A percentile compares a stretch with the other conserved stretches of the same genome.
Evolutionary conservation across 1,284 basidiomycete species (phyloP).

Genomic region (Rhizoctonia solani): DNA sequence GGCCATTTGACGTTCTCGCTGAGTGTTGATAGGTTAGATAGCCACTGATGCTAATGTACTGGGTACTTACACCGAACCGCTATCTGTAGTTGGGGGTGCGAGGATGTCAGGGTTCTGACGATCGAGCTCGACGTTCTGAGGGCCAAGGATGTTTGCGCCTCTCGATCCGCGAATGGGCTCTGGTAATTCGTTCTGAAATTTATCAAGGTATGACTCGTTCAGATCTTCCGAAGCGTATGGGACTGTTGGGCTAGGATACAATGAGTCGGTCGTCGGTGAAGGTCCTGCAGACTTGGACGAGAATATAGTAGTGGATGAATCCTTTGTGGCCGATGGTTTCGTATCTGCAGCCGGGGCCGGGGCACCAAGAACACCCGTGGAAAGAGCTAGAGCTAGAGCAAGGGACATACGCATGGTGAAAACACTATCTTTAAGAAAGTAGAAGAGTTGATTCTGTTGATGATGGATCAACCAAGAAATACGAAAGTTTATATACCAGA

Average conservation of each 20-base stretch:
- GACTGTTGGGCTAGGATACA: too few species aligned
- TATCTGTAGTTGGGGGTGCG: conserved; percentile 68
- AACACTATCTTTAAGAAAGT: background rate
- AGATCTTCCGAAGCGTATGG: too few species aligned
- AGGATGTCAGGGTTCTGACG: conserved; percentile 63
- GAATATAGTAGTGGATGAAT: background rate
- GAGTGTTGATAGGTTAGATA: background rate
- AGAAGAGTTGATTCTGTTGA: conserved; percentile 18
- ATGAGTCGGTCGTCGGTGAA: background rate
- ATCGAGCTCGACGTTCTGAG: conserved; percentile 57
- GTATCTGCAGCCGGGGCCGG: conserved; percentile 1
- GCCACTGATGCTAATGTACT: background rate
- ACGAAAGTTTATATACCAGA: background rate
- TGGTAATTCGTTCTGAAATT: conserved; percentile 42
- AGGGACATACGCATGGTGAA: conserved; percentile 1
- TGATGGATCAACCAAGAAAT: background rate
- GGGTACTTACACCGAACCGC: conserved; percentile 59
- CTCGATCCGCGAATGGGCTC: conserved; percentile 50
- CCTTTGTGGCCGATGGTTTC: background rate
- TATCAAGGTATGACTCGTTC: too few species aligned
- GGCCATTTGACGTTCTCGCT: conserved; percentile 72
- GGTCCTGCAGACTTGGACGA: background rate
- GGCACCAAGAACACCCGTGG: conserved; percentile 2
- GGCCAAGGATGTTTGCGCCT: conserved; percentile 62
- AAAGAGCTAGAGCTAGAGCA: conserved; percentile 7